Conservation (phyloP, 352 stramenopile genomes). For the Aphanomyces astaci region DNA sequence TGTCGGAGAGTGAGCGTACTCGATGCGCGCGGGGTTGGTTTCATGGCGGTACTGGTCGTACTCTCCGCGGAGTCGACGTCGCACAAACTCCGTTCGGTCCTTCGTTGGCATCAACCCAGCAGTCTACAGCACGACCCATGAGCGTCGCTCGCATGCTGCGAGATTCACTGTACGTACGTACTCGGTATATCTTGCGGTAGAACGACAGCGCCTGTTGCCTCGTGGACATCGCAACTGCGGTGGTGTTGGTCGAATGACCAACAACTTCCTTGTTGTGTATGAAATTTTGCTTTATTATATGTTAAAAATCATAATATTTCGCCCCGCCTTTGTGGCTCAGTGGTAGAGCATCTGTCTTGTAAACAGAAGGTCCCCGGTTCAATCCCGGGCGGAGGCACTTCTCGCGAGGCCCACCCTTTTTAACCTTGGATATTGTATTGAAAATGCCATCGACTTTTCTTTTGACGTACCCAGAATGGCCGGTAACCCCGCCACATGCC, state of each 20-base stretch:
- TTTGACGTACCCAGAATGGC: neutral
- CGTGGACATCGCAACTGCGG: conserved; percentile 5
- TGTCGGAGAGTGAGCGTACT: too few species aligned
- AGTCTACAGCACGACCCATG: conserved; percentile 27
- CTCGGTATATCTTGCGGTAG: conserved; percentile 70
- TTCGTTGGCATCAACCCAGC: conserved; percentile 57
- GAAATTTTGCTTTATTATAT: too few species aligned
- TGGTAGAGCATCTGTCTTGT: conserved; percentile 23
- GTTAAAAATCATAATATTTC: neutral
- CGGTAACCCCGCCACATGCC: too few species aligned
- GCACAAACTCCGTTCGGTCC: conserved; percentile 57
- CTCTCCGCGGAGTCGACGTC: conserved; percentile 53
- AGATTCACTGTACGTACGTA: conserved; percentile 24
- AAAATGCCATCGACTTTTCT: neutral
- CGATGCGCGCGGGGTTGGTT: conserved; percentile 43
- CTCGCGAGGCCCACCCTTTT: conserved; percentile 6
- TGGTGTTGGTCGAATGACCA: neutral
- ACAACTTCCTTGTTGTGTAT: neutral
- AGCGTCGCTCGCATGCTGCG: neutral
- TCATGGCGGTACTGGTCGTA: conserved; percentile 59
- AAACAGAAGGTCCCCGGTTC: conserved; percentile 21
- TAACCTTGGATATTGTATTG: neutral
- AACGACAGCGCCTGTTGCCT: conserved; percentile 42
- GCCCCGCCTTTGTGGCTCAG: conserved; percentile 20
- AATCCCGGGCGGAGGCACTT: conserved; percentile 21